Evolutionary conservation across 1,284 basidiomycete species (phyloP).

Genomic region (Fomitopsis betulina): DNA sequence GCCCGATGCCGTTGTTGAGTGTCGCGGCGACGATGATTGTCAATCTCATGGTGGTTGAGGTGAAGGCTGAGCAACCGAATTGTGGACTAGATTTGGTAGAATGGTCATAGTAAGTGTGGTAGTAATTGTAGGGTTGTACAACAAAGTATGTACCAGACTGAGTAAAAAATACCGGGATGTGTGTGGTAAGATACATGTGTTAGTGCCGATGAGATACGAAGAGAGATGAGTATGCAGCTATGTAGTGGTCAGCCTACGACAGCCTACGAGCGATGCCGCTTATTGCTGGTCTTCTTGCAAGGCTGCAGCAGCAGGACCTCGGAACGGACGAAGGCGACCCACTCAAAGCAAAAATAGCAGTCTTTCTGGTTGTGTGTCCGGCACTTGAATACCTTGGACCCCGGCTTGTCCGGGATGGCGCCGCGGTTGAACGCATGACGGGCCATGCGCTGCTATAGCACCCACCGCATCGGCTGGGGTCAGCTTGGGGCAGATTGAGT

Average conservation of each 20-base stretch:
- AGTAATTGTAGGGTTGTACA: not conserved
- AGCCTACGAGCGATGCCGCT: not conserved
- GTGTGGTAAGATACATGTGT: too few species aligned
- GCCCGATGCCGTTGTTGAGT: conserved; percentile 83
- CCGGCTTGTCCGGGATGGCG: not conserved
- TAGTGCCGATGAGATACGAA: too few species aligned
- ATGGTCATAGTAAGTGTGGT: not conserved
- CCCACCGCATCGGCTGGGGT: not conserved
- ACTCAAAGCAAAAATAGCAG: conserved; percentile 7
- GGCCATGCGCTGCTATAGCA: conserved; percentile 3
- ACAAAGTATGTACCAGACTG: too few species aligned
- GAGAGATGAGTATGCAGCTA: too few species aligned
- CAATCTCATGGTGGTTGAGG: conserved; percentile 37
- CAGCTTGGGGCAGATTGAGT: too few species aligned
- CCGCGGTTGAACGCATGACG: conserved; percentile 4
- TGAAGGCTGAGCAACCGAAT: not conserved
- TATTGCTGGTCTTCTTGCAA: not conserved
- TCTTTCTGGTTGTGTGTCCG: conserved; percentile 1
- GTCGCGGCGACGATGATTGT: conserved; percentile 96
- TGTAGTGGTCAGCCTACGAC: too few species aligned
- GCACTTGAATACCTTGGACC: conserved; percentile 7
- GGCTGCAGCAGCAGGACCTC: not conserved
- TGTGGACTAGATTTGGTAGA: not conserved
- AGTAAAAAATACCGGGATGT: too few species aligned
- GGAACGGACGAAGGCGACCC: conserved; percentile 1